Conservation (phyloP, 106 monocot species). For the Vanilla planifolia region DNA sequence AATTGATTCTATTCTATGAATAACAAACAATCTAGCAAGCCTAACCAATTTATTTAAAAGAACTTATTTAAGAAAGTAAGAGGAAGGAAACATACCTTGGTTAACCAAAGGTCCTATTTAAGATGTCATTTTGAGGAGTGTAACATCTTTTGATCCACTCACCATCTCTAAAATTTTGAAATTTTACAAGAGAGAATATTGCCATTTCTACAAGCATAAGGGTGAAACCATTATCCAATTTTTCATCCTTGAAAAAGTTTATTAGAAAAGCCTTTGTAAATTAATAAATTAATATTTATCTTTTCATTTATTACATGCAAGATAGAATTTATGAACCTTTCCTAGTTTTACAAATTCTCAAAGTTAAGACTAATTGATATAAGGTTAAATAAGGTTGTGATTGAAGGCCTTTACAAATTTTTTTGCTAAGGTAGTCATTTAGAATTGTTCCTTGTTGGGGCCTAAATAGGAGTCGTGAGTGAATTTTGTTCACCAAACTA, state of each 20-base stretch:
- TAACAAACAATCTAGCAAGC: no score
- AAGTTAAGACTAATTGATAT: slow-evolving; percentile 71
- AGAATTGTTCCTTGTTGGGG: slow-evolving; percentile 52
- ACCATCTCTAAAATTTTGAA: background rate
- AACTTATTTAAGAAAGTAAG: no score
- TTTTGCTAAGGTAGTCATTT: slow-evolving; percentile 51
- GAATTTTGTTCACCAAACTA: background rate
- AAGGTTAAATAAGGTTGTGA: slow-evolving; percentile 59
- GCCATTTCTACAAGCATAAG: slow-evolving; percentile 78
- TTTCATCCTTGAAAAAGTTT: slow-evolving; percentile 68
- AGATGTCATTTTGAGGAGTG: no score
- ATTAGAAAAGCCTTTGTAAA: background rate
- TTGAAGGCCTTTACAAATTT: slow-evolving; percentile 62
- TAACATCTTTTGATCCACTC: slow-evolving; percentile 5
- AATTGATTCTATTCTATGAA: no score
- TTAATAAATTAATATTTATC: background rate
- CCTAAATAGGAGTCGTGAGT: slow-evolving; percentile 66
- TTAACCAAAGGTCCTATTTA: no score
- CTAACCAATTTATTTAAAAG: no score
- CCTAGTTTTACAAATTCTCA: slow-evolving; percentile 63
- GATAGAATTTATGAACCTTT: background rate
- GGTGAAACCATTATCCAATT: slow-evolving; percentile 59
- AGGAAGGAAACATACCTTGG: no score
- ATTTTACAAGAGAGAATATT: slow-evolving; percentile 61
- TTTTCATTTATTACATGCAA: background rate